phyloP scores from a whole-genome alignment of 768 basidiomycete species.

The Suillus cothurnatus region DNA sequence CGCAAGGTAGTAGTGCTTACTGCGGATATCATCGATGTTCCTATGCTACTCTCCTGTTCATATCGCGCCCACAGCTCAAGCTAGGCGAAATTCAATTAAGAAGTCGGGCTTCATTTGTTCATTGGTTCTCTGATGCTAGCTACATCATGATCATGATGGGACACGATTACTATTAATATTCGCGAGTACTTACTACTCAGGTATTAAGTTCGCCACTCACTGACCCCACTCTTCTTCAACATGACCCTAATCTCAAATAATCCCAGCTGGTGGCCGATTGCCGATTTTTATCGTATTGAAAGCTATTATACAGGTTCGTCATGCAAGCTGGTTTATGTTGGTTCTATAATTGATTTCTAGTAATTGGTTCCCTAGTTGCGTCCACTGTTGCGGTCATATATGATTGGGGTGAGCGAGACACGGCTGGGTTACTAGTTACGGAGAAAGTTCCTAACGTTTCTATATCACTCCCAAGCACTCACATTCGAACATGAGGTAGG shows the following conservation, averaged over 20 bases:
- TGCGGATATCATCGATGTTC: too few species aligned
- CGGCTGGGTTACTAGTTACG: neutral
- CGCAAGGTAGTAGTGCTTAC: neutral
- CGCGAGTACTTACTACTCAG: too few species aligned
- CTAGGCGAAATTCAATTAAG: too few species aligned
- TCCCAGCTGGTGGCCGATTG: neutral
- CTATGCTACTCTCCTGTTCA: too few species aligned
- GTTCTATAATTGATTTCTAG: neutral
- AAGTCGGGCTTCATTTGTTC: too few species aligned
- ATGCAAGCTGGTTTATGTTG: neutral
- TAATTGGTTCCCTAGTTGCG: neutral
- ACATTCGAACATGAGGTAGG: constrained; percentile 1
- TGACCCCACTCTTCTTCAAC: neutral
- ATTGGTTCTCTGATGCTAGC: too few species aligned
- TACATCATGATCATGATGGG: too few species aligned
- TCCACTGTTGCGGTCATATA: neutral
- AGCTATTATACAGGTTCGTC: neutral
- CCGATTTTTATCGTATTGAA: neutral
- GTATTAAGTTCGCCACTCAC: neutral
- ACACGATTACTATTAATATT: too few species aligned
- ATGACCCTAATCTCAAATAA: neutral
- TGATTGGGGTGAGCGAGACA: neutral
- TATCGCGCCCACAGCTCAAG: too few species aligned
- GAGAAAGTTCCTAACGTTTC: neutral
- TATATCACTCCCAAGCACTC: neutral